Percentiles rank a stretch among this genome's conserved stretches.
Conservation (phyloP, 1,284 basidiomycete species). For the Gastroboletus turbinatus region DNA sequence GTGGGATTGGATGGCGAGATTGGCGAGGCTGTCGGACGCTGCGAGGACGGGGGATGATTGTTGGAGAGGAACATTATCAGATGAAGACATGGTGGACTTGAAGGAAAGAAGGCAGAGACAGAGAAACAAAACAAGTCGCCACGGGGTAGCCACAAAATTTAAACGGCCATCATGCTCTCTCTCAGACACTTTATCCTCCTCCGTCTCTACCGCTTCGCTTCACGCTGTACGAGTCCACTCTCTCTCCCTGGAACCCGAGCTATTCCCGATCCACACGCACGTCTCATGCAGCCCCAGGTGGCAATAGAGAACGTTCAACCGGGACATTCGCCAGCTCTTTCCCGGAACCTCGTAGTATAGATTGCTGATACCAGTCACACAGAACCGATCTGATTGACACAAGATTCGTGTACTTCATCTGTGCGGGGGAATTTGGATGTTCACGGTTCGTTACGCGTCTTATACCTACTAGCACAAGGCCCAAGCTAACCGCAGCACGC, state of each 20-base stretch:
- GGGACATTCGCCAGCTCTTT: slow-evolving; percentile 57
- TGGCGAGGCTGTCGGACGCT: slow-evolving; percentile 24
- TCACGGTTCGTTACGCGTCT: background rate
- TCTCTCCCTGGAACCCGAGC: slow-evolving; percentile 37
- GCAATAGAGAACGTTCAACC: slow-evolving; percentile 48
- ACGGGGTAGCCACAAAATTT: slow-evolving; percentile 25
- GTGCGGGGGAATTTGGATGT: background rate
- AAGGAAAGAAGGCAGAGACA: slow-evolving; percentile 1
- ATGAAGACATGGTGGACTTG: slow-evolving; percentile 33
- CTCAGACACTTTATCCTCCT: slow-evolving; percentile 77
- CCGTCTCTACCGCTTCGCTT: slow-evolving; percentile 61
- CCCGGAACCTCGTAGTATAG: slow-evolving; percentile 2
- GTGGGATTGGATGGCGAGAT: slow-evolving; percentile 20
- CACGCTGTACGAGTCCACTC: slow-evolving; percentile 49
- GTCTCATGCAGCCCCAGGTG: slow-evolving; percentile 32
- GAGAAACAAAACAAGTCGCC: slow-evolving; percentile 17
- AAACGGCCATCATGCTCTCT: slow-evolving; percentile 39
- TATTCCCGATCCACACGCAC: slow-evolving; percentile 57
- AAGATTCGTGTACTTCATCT: background rate
- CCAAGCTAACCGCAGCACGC: background rate
- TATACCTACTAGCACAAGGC: background rate
- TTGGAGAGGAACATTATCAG: slow-evolving; percentile 19
- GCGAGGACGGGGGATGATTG: slow-evolving; percentile 22
- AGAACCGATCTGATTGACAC: background rate
- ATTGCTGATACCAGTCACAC: background rate